These are phyloP conservation scores for Cutaneotrichosporon arboriforme DNA, from an alignment of 1,284 basidiomycete species.

Conservation along the genomic window DNA sequence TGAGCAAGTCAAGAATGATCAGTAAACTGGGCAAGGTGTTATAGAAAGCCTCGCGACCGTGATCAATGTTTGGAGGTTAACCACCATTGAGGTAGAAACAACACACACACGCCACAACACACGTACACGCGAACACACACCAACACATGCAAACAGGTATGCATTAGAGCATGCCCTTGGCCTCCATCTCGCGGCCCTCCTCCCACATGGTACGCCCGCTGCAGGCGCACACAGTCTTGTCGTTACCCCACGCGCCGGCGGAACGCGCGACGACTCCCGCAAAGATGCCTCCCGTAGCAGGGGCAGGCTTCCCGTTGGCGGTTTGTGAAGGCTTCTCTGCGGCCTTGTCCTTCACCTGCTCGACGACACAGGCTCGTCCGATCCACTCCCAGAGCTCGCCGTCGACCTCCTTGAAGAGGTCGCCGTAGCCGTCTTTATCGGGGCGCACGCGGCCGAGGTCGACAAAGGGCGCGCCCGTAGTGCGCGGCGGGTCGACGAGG, in stretches of 20 bases:
- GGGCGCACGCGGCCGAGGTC: constrained; percentile 37
- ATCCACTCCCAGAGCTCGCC: constrained; percentile 49
- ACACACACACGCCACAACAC: too few relatives aligned
- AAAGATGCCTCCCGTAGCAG: constrained; percentile 25
- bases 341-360: constrained; percentile 11
- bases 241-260: constrained; percentile 49
- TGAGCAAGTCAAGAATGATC: too few relatives aligned
- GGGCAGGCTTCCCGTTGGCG: neutral
- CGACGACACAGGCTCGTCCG: constrained; percentile 47
- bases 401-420: constrained; percentile 47
- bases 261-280: constrained; percentile 49
- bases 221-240: constrained; percentile 50
- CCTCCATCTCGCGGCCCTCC: constrained; percentile 48
- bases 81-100: too few relatives aligned
- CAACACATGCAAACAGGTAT: too few relatives aligned
- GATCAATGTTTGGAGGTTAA: too few relatives aligned
- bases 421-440: constrained; percentile 48
- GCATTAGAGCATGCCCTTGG: constrained; percentile 20
- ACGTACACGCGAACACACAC: too few relatives aligned
- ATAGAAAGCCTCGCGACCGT: too few relatives aligned
- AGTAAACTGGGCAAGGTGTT: too few relatives aligned
- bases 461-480: constrained; percentile 38
- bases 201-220: constrained; percentile 50
- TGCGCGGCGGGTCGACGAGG: constrained; percentile 41
- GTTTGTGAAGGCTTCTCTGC: constrained; percentile 3